These are phyloP conservation scores for Xerocomus potaroensis DNA, from an alignment of 768 basidiomycete genomes.

Conservation along the genomic window DNA sequence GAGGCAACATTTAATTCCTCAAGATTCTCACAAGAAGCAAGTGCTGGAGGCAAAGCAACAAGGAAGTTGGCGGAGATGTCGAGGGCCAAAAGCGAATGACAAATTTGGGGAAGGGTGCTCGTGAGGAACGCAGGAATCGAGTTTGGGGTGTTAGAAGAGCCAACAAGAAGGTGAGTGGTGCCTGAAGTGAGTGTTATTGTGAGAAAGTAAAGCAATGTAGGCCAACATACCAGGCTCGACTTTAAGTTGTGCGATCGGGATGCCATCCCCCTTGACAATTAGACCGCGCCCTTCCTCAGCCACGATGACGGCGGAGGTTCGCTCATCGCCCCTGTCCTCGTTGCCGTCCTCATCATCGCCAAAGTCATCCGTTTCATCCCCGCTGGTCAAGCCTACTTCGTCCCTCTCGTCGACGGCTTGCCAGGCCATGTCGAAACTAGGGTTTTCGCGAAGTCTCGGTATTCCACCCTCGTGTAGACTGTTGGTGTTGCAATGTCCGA, in stretches of 20 bases:
- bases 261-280: slow-evolving; percentile 68
- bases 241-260: slow-evolving; percentile 57
- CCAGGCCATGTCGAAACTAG: slow-evolving; percentile 78
- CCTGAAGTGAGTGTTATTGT: too few relatives aligned
- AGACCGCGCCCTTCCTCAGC: slow-evolving; percentile 84
- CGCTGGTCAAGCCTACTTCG: slow-evolving; percentile 55
- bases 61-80: slow-evolving; percentile 92
- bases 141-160: slow-evolving; percentile 74
- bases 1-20: slow-evolving; percentile 93
- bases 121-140: slow-evolving; percentile 74
- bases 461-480: slow-evolving; percentile 37
- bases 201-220: too few relatives aligned
- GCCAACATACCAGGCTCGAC: slow-evolving; percentile 70
- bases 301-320: slow-evolving; percentile 71
- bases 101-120: slow-evolving; percentile 64
- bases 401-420: slow-evolving; percentile 69
- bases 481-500: slow-evolving; percentile 45
- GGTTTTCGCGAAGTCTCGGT: slow-evolving; percentile 54
- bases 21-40: slow-evolving; percentile 74
- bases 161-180: slow-evolving; percentile 90
- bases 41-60: slow-evolving; percentile 73
- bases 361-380: slow-evolving; percentile 47
- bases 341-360: slow-evolving; percentile 48
- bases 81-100: slow-evolving; percentile 77
- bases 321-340: slow-evolving; percentile 57